Percentiles rank a stretch among this genome's conserved stretches.
Conservation (phyloP, 73 alveolate species). For the Breviolum minutum region DNA sequence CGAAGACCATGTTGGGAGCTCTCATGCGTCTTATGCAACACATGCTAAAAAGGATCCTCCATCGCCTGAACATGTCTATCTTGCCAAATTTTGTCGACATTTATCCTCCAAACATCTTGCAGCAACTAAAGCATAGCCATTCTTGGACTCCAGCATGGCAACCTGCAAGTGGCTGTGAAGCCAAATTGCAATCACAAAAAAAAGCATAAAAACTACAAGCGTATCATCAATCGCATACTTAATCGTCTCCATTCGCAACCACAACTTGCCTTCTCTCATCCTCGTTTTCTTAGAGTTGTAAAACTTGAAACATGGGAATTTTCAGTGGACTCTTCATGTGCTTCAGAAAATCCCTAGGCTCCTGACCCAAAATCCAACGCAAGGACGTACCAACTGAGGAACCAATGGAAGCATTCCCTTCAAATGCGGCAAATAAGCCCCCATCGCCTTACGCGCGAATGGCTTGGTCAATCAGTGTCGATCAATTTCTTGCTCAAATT, state of each 20-base stretch:
- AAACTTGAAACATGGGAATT: background rate
- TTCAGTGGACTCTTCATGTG: background rate
- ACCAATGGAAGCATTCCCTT: constrained; percentile 76
- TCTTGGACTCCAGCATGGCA: constrained; percentile 60
- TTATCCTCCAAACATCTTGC: constrained; percentile 28
- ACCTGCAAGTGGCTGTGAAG: background rate
- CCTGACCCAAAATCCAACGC: constrained; percentile 59
- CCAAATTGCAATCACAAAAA: too few relatives aligned
- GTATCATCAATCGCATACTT: too few relatives aligned
- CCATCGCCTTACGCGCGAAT: background rate
- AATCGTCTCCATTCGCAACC: too few relatives aligned
- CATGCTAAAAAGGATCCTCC: too few relatives aligned
- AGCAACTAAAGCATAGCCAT: constrained; percentile 10
- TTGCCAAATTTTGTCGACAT: too few relatives aligned
- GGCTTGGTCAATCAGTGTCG: too few relatives aligned
- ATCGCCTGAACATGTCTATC: too few relatives aligned
- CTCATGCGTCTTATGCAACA: background rate
- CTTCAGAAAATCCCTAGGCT: background rate
- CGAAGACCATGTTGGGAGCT: background rate
- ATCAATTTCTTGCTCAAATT: too few relatives aligned
- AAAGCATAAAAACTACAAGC: too few relatives aligned
- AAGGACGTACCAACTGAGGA: constrained; percentile 11
- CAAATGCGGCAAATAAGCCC: constrained; percentile 58
- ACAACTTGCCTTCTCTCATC: too few relatives aligned
- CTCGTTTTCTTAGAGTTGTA: too few relatives aligned